These are phyloP conservation scores for Lagenaria siceraria DNA, from an alignment of 306 rosid species.

Conservation along the genomic window DNA sequence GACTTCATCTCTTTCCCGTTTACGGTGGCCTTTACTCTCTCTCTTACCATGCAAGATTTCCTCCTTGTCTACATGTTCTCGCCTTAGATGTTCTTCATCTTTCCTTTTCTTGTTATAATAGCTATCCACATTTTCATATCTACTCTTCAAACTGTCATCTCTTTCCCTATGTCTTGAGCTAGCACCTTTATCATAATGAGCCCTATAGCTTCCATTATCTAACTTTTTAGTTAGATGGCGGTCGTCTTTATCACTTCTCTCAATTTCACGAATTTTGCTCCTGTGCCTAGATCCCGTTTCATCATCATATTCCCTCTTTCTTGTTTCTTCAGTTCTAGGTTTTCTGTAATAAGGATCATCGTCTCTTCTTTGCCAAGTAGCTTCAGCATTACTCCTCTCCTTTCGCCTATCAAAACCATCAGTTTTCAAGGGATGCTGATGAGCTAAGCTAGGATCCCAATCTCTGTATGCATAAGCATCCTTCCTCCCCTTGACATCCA, in stretches of 20 bases:
- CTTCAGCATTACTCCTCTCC: conserved; percentile 69
- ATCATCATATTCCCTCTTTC: conserved; percentile 71
- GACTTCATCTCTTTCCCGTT: conserved; percentile 72
- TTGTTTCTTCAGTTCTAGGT: conserved; percentile 61
- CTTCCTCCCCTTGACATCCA: conserved; percentile 46
- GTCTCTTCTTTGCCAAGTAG: conserved; percentile 60
- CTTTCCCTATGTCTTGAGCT: conserved; percentile 76
- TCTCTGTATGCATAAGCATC: conserved; percentile 57
- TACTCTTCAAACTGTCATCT: conserved; percentile 59
- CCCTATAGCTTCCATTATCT: conserved; percentile 80
- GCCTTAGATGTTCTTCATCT: conserved; percentile 68
- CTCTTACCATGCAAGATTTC: conserved; percentile 53
- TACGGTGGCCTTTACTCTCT: conserved; percentile 47
- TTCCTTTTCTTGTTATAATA: conserved; percentile 78
- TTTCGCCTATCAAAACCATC: conserved; percentile 71
- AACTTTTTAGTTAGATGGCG: conserved; percentile 47
- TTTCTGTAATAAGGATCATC: conserved; percentile 71
- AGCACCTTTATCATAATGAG: conserved; percentile 66
- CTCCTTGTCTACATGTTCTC: conserved; percentile 72
- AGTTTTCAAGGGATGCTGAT: conserved; percentile 42
- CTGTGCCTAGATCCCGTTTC: conserved; percentile 46
- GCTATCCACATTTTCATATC: conserved; percentile 68
- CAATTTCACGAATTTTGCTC: conserved; percentile 64
- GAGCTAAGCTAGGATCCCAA: conserved; percentile 51
- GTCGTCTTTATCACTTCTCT: conserved; percentile 65